Evolutionary conservation across 2,329 filamentous ascomycete species (phyloP).

Genomic region (Colletotrichum sp.): DNA sequence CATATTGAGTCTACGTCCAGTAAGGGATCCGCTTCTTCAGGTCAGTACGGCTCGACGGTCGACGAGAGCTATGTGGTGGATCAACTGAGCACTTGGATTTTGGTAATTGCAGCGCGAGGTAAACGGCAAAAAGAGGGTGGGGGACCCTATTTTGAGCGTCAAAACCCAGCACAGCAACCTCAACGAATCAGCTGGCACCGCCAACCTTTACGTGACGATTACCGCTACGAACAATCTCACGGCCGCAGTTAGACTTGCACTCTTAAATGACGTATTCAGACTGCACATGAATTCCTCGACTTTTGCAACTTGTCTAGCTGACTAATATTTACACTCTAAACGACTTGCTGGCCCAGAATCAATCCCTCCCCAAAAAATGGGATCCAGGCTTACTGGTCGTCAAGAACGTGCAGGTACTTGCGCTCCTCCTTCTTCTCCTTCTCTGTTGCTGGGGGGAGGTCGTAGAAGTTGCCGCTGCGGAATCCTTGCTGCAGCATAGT

Average conservation of each 20-base stretch:
- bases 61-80: not conserved
- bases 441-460: slow-evolving; percentile 92
- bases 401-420: slow-evolving; percentile 94
- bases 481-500: slow-evolving; percentile 75
- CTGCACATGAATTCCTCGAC: slow-evolving; percentile 16
- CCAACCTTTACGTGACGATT: not conserved
- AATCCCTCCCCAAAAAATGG: slow-evolving; percentile 22
- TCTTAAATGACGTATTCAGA: not conserved
- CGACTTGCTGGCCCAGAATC: slow-evolving; percentile 16
- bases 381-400: slow-evolving; percentile 63
- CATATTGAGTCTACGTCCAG: not conserved
- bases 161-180: not conserved
- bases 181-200: slow-evolving; percentile 6
- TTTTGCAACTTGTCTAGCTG: slow-evolving; percentile 29
- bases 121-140: not conserved
- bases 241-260: not conserved
- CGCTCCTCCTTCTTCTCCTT: slow-evolving; percentile 93
- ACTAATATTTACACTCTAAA: slow-evolving; percentile 32
- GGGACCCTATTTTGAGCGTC: slow-evolving; percentile 4
- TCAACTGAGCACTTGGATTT: not conserved
- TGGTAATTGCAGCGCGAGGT: not conserved
- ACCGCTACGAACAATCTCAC: not conserved
- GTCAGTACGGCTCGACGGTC: not conserved
- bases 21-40: not conserved
- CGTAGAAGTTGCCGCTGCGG: slow-evolving; percentile 87